Conservation (phyloP, 495 filamentous ascomycete species). For the Aspergillus sclerotiicarbonarius region DNA sequence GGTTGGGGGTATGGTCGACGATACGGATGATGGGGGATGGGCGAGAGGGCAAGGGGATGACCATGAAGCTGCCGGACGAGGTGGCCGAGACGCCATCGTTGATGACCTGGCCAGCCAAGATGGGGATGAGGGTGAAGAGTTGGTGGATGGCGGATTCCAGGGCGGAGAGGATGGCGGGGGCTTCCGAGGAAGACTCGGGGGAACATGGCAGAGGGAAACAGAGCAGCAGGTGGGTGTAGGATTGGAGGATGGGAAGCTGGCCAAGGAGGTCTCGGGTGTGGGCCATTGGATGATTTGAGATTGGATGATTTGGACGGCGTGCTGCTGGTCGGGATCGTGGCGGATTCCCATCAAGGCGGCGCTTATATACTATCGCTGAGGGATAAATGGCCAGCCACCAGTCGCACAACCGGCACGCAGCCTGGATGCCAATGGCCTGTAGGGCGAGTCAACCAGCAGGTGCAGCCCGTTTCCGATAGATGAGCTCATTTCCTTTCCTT, state of each 20-base stretch:
- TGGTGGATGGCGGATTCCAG: slow-evolving; percentile 27
- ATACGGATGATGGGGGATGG: slow-evolving; percentile 20
- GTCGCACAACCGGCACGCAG: no score
- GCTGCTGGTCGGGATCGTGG: no score
- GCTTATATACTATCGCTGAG: no score
- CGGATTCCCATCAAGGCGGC: no score
- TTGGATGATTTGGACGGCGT: no score
- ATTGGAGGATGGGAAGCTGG: slow-evolving; percentile 40
- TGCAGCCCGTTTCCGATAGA: background rate
- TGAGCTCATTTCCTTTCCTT: no score
- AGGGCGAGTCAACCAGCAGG: no score
- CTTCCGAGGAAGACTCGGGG: slow-evolving; percentile 11
- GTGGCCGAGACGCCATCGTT: slow-evolving; percentile 18
- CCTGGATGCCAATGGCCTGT: no score
- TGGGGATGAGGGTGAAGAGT: slow-evolving; percentile 29
- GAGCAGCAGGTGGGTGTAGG: slow-evolving; percentile 35
- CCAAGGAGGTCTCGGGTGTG: slow-evolving; percentile 32
- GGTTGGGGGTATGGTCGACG: slow-evolving; percentile 21
- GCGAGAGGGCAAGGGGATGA: slow-evolving; percentile 11
- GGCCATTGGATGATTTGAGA: background rate
- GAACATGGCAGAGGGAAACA: slow-evolving; percentile 21
- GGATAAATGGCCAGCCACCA: no score
- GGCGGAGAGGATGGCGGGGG: slow-evolving; percentile 14
- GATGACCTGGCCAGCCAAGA: slow-evolving; percentile 31
- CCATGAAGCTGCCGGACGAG: slow-evolving; percentile 29